These are phyloP conservation scores for Paracorniculantispora psalliotae DNA, from an alignment of 2,329 filamentous ascomycete genomes.

Conservation along the genomic window DNA sequence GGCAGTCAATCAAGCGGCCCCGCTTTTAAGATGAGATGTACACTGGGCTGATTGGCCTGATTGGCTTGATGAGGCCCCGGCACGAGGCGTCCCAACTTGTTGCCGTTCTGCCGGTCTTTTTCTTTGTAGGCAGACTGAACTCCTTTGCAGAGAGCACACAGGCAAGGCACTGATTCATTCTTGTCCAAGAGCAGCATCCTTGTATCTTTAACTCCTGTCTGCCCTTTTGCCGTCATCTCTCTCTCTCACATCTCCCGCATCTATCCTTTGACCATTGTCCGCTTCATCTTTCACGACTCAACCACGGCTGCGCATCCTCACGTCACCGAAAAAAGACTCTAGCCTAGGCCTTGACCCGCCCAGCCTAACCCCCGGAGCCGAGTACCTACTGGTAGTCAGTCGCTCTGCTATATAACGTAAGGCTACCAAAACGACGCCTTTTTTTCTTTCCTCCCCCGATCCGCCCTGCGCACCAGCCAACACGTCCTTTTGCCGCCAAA, in stretches of 20 bases:
- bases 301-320: no score
- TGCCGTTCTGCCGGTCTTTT: no score
- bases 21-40: constrained; percentile 2
- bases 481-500: not conserved
- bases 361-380: not conserved
- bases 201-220: not conserved
- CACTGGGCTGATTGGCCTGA: constrained; percentile 1
- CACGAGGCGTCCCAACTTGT: not conserved
- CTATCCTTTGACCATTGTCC: no score
- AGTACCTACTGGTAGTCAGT: no score
- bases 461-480: not conserved
- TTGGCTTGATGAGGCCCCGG: no score
- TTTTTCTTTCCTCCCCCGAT: not conserved
- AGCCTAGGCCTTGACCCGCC: not conserved
- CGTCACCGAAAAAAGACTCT: not conserved
- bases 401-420: constrained; percentile 4
- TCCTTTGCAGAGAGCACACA: no score
- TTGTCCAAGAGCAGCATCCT: no score
- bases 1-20: not conserved
- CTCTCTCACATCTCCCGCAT: not conserved
- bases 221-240: not conserved
- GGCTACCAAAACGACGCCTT: constrained; percentile 1
- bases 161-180: no score
- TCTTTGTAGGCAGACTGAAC: no score
- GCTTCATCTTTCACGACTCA: not conserved